These are phyloP conservation scores for Hebeloma cylindrosporum DNA, from an alignment of 768 basidiomycete genomes.

Conservation along the genomic window DNA sequence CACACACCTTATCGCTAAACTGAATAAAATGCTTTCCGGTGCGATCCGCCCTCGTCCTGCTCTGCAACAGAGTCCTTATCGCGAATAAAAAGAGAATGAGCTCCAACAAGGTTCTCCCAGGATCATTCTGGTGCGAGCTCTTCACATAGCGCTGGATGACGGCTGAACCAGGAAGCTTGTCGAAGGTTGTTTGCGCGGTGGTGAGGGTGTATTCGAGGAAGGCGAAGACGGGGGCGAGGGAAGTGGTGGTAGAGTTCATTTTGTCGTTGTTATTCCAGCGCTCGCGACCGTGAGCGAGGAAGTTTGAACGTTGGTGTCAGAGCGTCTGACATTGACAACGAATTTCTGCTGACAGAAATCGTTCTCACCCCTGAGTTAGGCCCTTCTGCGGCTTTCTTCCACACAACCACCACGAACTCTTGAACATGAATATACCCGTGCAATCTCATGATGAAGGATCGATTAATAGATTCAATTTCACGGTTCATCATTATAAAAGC, in stretches of 20 bases:
- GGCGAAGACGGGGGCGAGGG: slow-evolving; percentile 54
- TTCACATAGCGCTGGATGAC: slow-evolving; percentile 89
- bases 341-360: too few species aligned
- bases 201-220: slow-evolving; percentile 63
- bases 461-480: too few species aligned
- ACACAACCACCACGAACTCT: too few species aligned
- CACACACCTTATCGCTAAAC: slow-evolving; percentile 83
- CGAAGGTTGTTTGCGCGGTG: slow-evolving; percentile 64
- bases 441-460: too few species aligned
- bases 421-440: too few species aligned
- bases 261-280: not conserved
- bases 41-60: slow-evolving; percentile 82
- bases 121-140: slow-evolving; percentile 95
- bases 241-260: slow-evolving; percentile 35
- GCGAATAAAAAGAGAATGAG: slow-evolving; percentile 86
- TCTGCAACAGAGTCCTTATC: slow-evolving; percentile 86
- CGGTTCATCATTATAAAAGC: slow-evolving; percentile 9
- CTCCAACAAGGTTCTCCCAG: slow-evolving; percentile 88
- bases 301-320: too few species aligned
- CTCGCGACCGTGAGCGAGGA: not conserved
- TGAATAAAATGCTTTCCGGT: slow-evolving; percentile 87
- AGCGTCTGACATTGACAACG: too few species aligned
- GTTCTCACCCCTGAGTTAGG: too few species aligned
- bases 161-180: slow-evolving; percentile 76
- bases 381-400: too few species aligned